These are phyloP conservation scores for Urochloa ruziziensis DNA, from an alignment of 176 grass and related monocot species.

Conservation along the genomic window DNA sequence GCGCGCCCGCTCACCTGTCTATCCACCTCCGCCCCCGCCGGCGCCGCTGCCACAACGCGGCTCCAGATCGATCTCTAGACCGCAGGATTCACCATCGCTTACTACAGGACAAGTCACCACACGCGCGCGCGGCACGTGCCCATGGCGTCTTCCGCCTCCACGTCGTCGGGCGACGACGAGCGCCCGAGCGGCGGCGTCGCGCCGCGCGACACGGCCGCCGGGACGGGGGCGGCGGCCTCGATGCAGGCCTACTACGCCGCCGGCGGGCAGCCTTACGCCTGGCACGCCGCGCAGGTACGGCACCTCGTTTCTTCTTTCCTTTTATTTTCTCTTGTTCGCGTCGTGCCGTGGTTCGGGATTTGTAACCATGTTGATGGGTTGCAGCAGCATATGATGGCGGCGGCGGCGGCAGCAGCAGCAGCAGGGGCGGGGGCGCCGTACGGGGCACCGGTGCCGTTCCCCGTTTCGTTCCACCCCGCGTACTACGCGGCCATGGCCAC, in stretches of 20 bases:
- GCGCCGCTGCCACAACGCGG: neutral
- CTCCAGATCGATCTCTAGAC: neutral
- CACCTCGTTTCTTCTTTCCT: neutral
- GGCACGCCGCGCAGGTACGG: conserved; percentile 64
- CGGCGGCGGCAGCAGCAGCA: neutral
- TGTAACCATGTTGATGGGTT: conserved; percentile 32
- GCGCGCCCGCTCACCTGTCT: neutral
- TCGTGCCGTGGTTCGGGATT: neutral
- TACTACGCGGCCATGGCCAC: conserved; percentile 68
- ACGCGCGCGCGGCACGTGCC: neutral
- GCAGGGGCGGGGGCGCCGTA: conserved; percentile 24
- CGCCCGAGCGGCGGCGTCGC: conserved; percentile 22
- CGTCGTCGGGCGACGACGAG: conserved; percentile 46
- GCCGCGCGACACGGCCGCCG: neutral
- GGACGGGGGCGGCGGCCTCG: conserved; percentile 20
- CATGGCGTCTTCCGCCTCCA: conserved; percentile 49
- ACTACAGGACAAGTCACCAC: neutral
- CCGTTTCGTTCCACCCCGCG: conserved; percentile 36
- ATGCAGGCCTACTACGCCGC: conserved; percentile 56
- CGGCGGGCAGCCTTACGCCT: conserved; percentile 46
- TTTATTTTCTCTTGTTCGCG: neutral
- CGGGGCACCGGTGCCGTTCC: conserved; percentile 53
- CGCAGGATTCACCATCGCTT: neutral
- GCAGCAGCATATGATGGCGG: conserved; percentile 47
- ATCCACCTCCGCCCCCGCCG: neutral